These are phyloP conservation scores for Coemansia sp. DNA, from an alignment of 371 early-diverging fungal genomes.

Conservation along the genomic window DNA sequence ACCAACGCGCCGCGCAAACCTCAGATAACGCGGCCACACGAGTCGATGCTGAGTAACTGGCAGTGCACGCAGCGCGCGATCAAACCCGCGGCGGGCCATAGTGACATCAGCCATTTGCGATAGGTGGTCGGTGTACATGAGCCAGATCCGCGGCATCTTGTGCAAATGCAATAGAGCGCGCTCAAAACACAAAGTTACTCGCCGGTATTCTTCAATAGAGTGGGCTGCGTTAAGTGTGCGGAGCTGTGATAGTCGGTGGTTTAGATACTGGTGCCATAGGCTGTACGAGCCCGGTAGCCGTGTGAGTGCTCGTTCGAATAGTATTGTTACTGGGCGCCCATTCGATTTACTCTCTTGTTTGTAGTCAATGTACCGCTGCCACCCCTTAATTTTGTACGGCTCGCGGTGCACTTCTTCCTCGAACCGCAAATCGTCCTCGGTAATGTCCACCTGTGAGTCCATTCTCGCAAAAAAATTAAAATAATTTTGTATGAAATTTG, in stretches of 20 bases:
- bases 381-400: constrained; percentile 77
- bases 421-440: constrained; percentile 55
- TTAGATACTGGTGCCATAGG: constrained; percentile 90
- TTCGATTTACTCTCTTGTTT: constrained; percentile 63
- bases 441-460: too few relatives aligned
- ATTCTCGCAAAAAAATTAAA: too few relatives aligned
- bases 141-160: constrained; percentile 90
- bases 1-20: constrained; percentile 75
- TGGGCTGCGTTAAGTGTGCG: constrained; percentile 55
- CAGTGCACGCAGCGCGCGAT: constrained; percentile 85
- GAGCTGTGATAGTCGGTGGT: constrained; percentile 58
- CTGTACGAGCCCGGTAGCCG: constrained; percentile 93
- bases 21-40: constrained; percentile 85
- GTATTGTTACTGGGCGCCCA: constrained; percentile 54
- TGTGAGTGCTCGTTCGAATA: constrained; percentile 87
- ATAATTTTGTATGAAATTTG: too few relatives aligned
- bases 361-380: constrained; percentile 91
- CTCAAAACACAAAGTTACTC: constrained; percentile 78
- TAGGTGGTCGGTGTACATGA: constrained; percentile 71
- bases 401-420: constrained; percentile 92
- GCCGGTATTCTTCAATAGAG: constrained; percentile 60
- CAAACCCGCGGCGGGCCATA: constrained; percentile 79
- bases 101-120: constrained; percentile 72
- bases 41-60: constrained; percentile 91
- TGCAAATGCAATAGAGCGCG: constrained; percentile 82